Evolutionary conservation across 2,329 filamentous ascomycete species (phyloP), one percentile per base, ranked within the genome.

Genomic region (Trichocomaceae sp.): DNA sequence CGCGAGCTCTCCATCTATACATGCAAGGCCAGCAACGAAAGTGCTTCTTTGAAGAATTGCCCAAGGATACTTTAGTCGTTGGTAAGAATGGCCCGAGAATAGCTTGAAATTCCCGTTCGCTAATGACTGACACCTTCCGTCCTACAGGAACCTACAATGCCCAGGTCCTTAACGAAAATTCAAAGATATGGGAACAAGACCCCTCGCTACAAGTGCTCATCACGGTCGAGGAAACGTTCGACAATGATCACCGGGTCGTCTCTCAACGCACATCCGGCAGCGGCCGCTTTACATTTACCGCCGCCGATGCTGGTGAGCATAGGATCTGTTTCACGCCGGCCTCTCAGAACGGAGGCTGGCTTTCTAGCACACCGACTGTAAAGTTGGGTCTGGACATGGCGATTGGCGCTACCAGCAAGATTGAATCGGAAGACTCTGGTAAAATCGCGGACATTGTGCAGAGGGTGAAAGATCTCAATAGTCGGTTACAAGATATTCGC

Each of bases 31-130:
- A 82, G 49, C 77, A 83, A 61, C 86, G 89, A 63, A 96, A 95
- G 77, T 99, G 93, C 77, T 99, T 99, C 83, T 95, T 88, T 76
- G 93, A 99, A 77, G 92, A 97, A 74, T 82, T 99, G 57, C 91
- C 93, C 62, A 96, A 97, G 79, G 92, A 96, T 73, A 97, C 93
- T 13, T 78, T 99, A 56, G 92, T 99, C 54, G 91, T 96, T 57
- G 93, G 83, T 86, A 78, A 59, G 82, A 33, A 45, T 37, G 41
- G 5, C 22, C 23, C 12, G 2, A 20, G 15, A 2, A 7, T 41
- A 3, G 39, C 2, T 47, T 29, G 45, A 12, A 19, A 5, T 47
- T 5, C 7, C 7, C 4, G 35, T 19, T 42, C 2, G 7, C n/a
- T 42, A 42, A 42, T n/a, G 17, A 20, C 23, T n/a, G 17, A 20